These are phyloP conservation scores for Dendrobium chrysotoxum DNA, from an alignment of 106 monocot species.

Conservation along the genomic window DNA sequence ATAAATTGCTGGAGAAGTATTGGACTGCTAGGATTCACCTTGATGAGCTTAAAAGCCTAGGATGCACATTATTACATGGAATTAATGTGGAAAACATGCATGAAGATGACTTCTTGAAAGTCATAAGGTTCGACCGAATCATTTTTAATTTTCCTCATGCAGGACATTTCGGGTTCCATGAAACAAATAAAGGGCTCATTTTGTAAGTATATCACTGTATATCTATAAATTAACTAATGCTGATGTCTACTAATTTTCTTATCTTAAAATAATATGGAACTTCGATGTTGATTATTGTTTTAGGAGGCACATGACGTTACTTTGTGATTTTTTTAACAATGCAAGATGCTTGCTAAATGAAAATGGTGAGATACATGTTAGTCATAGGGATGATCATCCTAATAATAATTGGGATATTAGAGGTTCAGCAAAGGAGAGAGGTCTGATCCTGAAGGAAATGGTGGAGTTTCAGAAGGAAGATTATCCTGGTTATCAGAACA, in stretches of 20 bases:
- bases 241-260: background rate
- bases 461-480: no score
- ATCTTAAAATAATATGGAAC: background rate
- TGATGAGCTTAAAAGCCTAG: no score
- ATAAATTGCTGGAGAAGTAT: conserved; percentile 3
- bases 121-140: no score
- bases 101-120: no score
- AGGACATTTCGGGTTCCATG: conserved; percentile 5
- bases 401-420: background rate
- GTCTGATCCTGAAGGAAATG: conserved; percentile 2
- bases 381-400: conserved; percentile 6
- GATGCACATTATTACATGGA: no score
- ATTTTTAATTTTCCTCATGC: conserved; percentile 28
- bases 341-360: background rate
- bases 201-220: background rate
- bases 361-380: conserved; percentile 4
- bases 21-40: background rate
- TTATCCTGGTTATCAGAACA: no score
- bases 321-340: background rate
- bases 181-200: background rate
- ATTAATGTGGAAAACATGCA: no score
- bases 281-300: background rate
- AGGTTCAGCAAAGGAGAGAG: background rate
- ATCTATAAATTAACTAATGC: background rate
- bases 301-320: background rate